A percentile compares a stretch with the other conserved stretches of the same genome.
phyloP scores from a whole-genome alignment of 2,329 filamentous ascomycete genomes.

The Fusarium hainanense region DNA sequence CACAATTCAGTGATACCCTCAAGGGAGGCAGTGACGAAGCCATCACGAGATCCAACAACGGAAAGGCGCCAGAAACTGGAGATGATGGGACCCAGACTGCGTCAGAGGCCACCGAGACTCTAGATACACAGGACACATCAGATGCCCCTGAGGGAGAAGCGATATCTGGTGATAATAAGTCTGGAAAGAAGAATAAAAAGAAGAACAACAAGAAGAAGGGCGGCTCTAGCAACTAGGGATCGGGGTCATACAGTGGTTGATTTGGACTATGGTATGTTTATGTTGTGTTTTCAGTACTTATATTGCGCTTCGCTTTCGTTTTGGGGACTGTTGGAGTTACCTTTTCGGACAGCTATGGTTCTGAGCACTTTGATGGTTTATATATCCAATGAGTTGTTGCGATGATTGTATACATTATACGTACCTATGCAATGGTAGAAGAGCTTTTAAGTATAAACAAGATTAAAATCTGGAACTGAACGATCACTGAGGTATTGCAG shows the following conservation, averaged over 20 bases:
- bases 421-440: background rate
- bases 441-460: background rate
- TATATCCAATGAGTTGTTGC: background rate
- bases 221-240: conserved; percentile 25
- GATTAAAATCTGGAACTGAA: background rate
- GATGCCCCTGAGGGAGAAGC: conserved; percentile 30
- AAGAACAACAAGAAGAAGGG: conserved; percentile 46
- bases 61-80: conserved; percentile 18
- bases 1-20: conserved; percentile 47
- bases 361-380: background rate
- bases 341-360: background rate
- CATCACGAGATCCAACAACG: conserved; percentile 1
- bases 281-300: background rate
- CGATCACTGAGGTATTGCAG: background rate
- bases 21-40: conserved; percentile 19
- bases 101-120: conserved; percentile 28
- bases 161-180: conserved; percentile 31
- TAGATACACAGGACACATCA: conserved; percentile 23
- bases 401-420: background rate
- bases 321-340: background rate
- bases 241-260: background rate
- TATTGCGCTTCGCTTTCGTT: background rate
- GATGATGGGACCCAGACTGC: conserved; percentile 13
- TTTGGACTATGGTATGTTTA: background rate
- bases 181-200: conserved; percentile 43